Evolutionary conservation across 345 rosid genomes (phyloP).

Genomic region (Sonneratia caseolaris): DNA sequence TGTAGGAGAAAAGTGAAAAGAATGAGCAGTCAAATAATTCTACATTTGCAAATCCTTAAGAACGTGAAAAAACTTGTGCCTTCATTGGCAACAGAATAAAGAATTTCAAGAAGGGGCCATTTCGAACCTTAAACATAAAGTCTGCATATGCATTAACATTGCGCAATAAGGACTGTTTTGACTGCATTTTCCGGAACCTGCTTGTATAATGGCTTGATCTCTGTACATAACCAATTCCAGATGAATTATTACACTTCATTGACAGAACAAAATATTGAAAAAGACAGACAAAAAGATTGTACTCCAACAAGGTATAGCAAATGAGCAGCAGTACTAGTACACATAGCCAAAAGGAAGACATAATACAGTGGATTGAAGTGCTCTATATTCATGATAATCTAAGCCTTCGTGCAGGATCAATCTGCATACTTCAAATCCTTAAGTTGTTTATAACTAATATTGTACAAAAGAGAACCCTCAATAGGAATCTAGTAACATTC

Average conservation of each 20-base stretch:
- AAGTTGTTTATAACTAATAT: not conserved
- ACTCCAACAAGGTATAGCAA: not conserved
- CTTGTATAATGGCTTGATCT: constrained; percentile 10
- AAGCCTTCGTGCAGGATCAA: not conserved
- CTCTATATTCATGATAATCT: not conserved
- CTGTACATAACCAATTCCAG: constrained; percentile 3
- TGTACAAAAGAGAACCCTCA: not conserved
- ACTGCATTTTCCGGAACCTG: constrained; percentile 10
- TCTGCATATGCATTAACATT: constrained; percentile 17
- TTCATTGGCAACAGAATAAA: not conserved
- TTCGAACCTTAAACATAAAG: constrained; percentile 11
- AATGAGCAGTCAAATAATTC: not conserved
- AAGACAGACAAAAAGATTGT: not conserved
- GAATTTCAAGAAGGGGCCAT: not conserved
- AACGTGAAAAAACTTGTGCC: not conserved
- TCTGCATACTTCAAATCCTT: not conserved
- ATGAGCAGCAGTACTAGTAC: not conserved
- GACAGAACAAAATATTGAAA: not conserved
- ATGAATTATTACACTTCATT: not conserved
- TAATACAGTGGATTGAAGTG: not conserved
- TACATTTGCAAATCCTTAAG: not conserved
- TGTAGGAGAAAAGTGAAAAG: not conserved
- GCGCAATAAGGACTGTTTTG: constrained; percentile 14
- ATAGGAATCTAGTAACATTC: no score
- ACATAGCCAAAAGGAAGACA: not conserved